Conservation (phyloP, 176 grass and related monocot species). For the Elymus sibiricus region DNA sequence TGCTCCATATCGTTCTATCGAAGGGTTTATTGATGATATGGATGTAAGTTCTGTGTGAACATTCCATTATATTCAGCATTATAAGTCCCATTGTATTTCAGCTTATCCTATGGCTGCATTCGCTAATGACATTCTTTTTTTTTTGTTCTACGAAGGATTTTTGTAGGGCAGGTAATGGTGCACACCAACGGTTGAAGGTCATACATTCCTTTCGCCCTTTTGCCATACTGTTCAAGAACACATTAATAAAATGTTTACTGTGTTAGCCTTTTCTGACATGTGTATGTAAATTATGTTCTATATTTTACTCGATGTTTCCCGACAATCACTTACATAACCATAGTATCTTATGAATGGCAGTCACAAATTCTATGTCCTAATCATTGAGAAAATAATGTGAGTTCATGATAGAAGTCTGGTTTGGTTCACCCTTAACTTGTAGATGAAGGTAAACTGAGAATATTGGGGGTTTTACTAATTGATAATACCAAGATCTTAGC, state of each 20-base stretch:
- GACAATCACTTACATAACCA: neutral
- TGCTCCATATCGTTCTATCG: slow-evolving; percentile 82
- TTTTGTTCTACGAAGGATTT: slow-evolving; percentile 42
- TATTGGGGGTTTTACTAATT: neutral
- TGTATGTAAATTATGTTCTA: slow-evolving; percentile 7
- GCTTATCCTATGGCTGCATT: neutral
- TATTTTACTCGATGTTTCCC: neutral
- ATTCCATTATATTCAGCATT: neutral
- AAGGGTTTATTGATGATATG: slow-evolving; percentile 83
- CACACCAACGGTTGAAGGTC: slow-evolving; percentile 67
- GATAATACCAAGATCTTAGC: slow-evolving; percentile 8
- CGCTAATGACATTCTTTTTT: slow-evolving; percentile 22
- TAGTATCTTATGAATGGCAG: slow-evolving; percentile 9
- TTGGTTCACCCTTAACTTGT: slow-evolving; percentile 3
- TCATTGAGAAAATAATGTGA: neutral
- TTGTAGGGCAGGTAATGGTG: slow-evolving; percentile 60
- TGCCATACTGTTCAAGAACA: neutral
- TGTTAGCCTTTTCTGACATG: neutral
- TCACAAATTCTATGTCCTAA: neutral
- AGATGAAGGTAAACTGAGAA: neutral
- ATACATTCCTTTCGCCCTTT: slow-evolving; percentile 13
- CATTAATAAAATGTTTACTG: slow-evolving; percentile 7
- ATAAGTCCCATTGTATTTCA: neutral
- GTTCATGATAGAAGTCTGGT: neutral
- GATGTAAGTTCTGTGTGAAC: slow-evolving; percentile 44